These are phyloP conservation scores for Fusarium xylarioides DNA, from an alignment of 2,329 filamentous ascomycete genomes.

Conservation along the genomic window DNA sequence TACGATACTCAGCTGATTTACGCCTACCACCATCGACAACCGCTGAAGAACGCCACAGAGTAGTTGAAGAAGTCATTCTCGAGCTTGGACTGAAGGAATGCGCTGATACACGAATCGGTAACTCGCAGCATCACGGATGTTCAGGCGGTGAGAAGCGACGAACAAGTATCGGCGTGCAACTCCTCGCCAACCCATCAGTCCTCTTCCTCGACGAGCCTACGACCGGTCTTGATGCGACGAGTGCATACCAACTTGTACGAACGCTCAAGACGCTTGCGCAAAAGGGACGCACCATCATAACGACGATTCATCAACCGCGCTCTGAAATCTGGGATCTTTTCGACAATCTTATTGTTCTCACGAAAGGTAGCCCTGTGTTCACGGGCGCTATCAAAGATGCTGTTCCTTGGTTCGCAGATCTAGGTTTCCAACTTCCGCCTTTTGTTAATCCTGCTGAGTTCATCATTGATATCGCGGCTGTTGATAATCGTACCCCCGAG, in stretches of 20 bases:
- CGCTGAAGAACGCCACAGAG: conserved; percentile 63
- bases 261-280: conserved; percentile 74
- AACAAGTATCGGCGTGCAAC: conserved; percentile 79
- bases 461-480: conserved; percentile 76
- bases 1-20: conserved; percentile 77
- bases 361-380: conserved; percentile 73
- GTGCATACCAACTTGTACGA: conserved; percentile 76
- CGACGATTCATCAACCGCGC: conserved; percentile 79
- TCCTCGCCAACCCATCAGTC: conserved; percentile 81
- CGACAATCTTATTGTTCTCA: conserved; percentile 75
- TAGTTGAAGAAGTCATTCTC: conserved; percentile 80
- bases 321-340: conserved; percentile 84
- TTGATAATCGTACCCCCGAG: conserved; percentile 76
- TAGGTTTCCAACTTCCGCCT: conserved; percentile 69
- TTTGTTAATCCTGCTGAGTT: conserved; percentile 84
- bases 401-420: conserved; percentile 69
- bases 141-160: conserved; percentile 82
- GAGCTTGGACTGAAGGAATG: conserved; percentile 82
- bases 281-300: conserved; percentile 76
- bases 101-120: conserved; percentile 77
- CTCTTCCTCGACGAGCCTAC: conserved; percentile 84
- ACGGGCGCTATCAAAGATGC: conserved; percentile 68
- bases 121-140: conserved; percentile 75
- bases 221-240: conserved; percentile 79
- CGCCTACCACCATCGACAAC: conserved; percentile 72